phyloP scores from a whole-genome alignment of 768 basidiomycete genomes.

The Rhodocollybia butyracea region DNA sequence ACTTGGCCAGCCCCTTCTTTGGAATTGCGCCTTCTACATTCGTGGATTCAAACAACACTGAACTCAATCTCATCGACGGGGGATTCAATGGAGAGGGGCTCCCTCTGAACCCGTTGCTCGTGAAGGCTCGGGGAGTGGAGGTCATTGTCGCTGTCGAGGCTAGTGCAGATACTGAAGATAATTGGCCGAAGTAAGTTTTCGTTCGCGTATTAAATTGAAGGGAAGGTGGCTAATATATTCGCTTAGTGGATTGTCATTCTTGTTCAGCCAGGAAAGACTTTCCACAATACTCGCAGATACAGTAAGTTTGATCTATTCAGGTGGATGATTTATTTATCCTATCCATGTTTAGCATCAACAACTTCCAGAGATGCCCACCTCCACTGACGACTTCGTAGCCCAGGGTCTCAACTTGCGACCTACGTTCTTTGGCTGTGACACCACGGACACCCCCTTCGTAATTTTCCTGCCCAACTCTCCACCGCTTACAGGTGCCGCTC shows the following conservation, averaged over 20 bases:
- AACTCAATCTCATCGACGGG: constrained; percentile 70
- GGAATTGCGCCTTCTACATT: constrained; percentile 48
- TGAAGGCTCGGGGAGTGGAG: constrained; percentile 66
- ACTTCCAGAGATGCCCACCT: constrained; percentile 63
- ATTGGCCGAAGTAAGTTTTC: constrained; percentile 65
- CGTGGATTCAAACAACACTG: constrained; percentile 46
- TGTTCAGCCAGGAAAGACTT: constrained; percentile 5
- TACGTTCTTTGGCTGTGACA: constrained; percentile 80
- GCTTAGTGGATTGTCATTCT: background rate
- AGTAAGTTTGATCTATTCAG: background rate
- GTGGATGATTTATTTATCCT: constrained; percentile 24
- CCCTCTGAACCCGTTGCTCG: constrained; percentile 68
- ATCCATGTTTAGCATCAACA: constrained; percentile 45
- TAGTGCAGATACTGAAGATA: constrained; percentile 50
- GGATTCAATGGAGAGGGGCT: constrained; percentile 67
- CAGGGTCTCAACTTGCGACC: constrained; percentile 64
- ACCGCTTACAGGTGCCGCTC: constrained; percentile 56
- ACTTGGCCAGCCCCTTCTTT: constrained; percentile 39
- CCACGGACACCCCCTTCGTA: constrained; percentile 46
- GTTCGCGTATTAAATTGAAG: background rate
- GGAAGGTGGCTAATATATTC: background rate
- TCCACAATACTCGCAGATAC: background rate
- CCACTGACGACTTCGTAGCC: constrained; percentile 46
- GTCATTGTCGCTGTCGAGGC: constrained; percentile 75
- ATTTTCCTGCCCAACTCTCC: constrained; percentile 79